Percentiles rank a stretch among this genome's conserved stretches.
Evolutionary conservation across 495 filamentous ascomycete species (phyloP).

Genomic region (Letharia columbiana): DNA sequence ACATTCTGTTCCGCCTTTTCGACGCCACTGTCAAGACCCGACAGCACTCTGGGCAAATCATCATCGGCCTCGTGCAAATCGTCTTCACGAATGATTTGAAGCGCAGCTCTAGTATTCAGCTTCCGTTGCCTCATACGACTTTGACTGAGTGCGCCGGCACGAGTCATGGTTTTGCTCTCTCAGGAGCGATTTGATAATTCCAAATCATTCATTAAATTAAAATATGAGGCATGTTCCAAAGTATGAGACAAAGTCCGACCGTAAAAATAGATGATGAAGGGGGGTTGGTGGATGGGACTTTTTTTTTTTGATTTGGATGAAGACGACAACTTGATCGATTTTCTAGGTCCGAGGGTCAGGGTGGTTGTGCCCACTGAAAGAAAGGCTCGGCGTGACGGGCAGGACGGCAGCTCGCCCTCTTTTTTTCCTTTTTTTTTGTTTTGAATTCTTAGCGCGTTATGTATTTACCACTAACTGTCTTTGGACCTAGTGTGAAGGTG

Average conservation of each 20-base stretch:
- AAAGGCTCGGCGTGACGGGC: neutral
- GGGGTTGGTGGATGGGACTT: neutral
- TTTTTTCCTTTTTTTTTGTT: too few species aligned
- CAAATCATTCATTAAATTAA: neutral
- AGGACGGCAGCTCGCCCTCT: neutral
- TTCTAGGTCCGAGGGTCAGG: neutral
- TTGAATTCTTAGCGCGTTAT: neutral
- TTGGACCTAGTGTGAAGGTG: neutral
- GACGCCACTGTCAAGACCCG: constrained; percentile 6
- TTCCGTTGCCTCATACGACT: constrained; percentile 5
- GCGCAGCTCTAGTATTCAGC: neutral
- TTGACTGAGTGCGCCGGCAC: constrained; percentile 2
- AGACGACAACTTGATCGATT: neutral
- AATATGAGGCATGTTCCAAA: neutral
- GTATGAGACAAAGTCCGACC: neutral
- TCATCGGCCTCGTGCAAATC: constrained; percentile 1
- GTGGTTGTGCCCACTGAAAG: neutral
- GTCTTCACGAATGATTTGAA: constrained; percentile 6
- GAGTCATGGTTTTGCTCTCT: constrained; percentile 1
- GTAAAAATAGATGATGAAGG: constrained; percentile 1
- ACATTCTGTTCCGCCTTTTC: constrained; percentile 8
- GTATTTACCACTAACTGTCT: neutral
- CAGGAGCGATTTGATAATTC: neutral
- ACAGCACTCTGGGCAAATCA: constrained; percentile 6
- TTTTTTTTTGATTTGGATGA: neutral